A percentile compares a stretch with the other conserved stretches of the same genome.
Conservation (phyloP, 768 basidiomycete genomes). For the Amanita rubescens region DNA sequence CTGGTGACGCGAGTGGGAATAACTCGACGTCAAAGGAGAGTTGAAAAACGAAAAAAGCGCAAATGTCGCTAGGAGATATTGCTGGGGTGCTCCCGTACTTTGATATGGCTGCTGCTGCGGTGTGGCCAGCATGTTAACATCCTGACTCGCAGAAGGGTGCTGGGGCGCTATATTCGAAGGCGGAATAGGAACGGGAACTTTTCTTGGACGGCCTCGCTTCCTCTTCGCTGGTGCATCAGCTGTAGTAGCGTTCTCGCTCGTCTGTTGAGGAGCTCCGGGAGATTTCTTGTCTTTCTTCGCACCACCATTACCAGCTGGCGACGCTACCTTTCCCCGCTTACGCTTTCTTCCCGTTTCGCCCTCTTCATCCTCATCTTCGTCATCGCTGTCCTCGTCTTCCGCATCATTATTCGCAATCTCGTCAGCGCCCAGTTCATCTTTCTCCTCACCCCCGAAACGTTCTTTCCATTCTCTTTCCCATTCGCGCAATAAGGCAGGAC, state of each 20-base stretch:
- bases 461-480: constrained; percentile 75
- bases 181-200: constrained; percentile 45
- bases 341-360: constrained; percentile 43
- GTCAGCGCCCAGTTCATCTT: constrained; percentile 59
- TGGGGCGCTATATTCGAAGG: constrained; percentile 20
- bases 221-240: constrained; percentile 57
- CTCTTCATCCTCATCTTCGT: constrained; percentile 38
- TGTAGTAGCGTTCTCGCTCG: not conserved
- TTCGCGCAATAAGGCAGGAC: constrained; percentile 58
- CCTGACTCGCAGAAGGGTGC: constrained; percentile 11
- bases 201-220: constrained; percentile 79
- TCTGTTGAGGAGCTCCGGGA: constrained; percentile 14
- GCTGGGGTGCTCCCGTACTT: constrained; percentile 28
- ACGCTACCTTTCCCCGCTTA: constrained; percentile 52
- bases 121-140: constrained; percentile 9
- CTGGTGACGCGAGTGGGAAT: constrained; percentile 23
- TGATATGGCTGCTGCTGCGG: constrained; percentile 11
- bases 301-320: constrained; percentile 14
- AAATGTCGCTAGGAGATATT: constrained; percentile 78
- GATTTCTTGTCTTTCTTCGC: constrained; percentile 36
- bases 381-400: constrained; percentile 54
- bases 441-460: constrained; percentile 70
- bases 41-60: constrained; percentile 85
- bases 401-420: constrained; percentile 42
- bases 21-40: constrained; percentile 48